Percentiles rank a stretch among this genome's conserved stretches.
These are phyloP conservation scores for Exophiala calicioides DNA, from an alignment of 2,329 filamentous ascomycete genomes.

Conservation along the genomic window DNA sequence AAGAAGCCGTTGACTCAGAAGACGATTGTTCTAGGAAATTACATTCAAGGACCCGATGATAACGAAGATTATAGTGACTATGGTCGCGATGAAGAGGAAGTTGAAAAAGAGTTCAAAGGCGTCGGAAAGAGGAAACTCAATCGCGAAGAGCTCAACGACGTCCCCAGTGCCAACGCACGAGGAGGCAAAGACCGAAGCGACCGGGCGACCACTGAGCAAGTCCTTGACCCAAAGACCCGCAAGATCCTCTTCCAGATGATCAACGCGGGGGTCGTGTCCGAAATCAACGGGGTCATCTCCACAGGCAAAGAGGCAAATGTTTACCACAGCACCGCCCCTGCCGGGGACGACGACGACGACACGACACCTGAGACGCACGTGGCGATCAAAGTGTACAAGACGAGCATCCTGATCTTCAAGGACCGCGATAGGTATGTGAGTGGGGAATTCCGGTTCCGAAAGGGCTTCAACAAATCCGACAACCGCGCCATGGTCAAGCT, in stretches of 20 bases:
- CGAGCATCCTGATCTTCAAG: slow-evolving; percentile 95
- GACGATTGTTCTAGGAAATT: too few species aligned
- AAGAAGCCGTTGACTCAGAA: too few species aligned
- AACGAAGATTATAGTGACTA: too few species aligned
- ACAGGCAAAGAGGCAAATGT: slow-evolving; percentile 99
- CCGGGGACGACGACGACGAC: slow-evolving; percentile 56
- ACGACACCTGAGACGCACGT: slow-evolving; percentile 63
- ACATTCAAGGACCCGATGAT: too few species aligned
- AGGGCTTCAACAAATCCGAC: slow-evolving; percentile 90
- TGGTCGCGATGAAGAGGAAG: too few species aligned
- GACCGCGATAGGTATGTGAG: slow-evolving; percentile 94
- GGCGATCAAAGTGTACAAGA: slow-evolving; percentile 99
- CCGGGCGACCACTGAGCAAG: slow-evolving; percentile 89
- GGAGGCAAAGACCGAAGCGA: slow-evolving; percentile 49
- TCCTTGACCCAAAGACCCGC: slow-evolving; percentile 87
- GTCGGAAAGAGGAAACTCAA: too few species aligned
- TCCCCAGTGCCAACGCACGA: slow-evolving; percentile 61
- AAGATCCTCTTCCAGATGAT: slow-evolving; percentile 97
- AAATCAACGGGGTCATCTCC: slow-evolving; percentile 91
- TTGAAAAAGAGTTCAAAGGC: too few species aligned
- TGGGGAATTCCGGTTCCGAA: slow-evolving; percentile 88
- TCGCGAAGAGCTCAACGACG: slow-evolving; percentile 81
- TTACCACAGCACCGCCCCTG: slow-evolving; percentile 77
- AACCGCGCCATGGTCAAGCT: slow-evolving; percentile 97
- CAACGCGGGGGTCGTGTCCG: slow-evolving; percentile 83